Conservation (phyloP, 2,329 filamentous ascomycete genomes). For the Magnaporthiopsis incrustans region DNA sequence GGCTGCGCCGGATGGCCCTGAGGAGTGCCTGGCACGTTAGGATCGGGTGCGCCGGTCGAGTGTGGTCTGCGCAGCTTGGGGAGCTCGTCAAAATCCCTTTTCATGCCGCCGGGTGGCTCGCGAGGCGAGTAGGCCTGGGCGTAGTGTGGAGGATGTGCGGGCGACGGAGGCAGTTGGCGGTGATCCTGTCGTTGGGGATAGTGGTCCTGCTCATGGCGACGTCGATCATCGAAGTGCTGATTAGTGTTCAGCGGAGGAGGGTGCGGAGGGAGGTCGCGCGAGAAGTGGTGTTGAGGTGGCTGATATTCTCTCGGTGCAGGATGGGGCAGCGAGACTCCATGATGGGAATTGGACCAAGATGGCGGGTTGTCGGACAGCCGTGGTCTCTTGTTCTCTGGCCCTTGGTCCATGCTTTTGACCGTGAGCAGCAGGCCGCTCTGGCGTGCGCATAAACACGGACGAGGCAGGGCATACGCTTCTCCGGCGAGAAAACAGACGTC, state of each 20-base stretch:
- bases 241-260: constrained; percentile 16
- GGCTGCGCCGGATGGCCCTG: constrained; percentile 19
- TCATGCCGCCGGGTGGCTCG: constrained; percentile 25
- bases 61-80: constrained; percentile 40
- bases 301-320: constrained; percentile 32
- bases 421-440: constrained; percentile 1
- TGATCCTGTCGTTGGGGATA: constrained; percentile 49
- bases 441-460: constrained; percentile 3
- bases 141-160: constrained; percentile 19
- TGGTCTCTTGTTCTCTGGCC: constrained; percentile 51
- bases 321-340: constrained; percentile 39
- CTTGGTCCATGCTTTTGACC: constrained; percentile 46
- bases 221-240: constrained; percentile 44
- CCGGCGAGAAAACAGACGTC: constrained; percentile 5
- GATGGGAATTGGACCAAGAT: constrained; percentile 35
- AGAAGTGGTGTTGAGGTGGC: constrained; percentile 26
- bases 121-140: constrained; percentile 3
- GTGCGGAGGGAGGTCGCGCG: constrained; percentile 27
- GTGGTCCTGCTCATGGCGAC: constrained; percentile 48
- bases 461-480: constrained; percentile 1
- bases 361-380: constrained; percentile 36
- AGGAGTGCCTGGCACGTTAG: constrained; percentile 24
- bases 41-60: constrained; percentile 36
- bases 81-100: constrained; percentile 45
- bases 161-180: constrained; percentile 29